Conservation (phyloP, 2,329 filamentous ascomycete species). For the Aschersonia sp. region DNA sequence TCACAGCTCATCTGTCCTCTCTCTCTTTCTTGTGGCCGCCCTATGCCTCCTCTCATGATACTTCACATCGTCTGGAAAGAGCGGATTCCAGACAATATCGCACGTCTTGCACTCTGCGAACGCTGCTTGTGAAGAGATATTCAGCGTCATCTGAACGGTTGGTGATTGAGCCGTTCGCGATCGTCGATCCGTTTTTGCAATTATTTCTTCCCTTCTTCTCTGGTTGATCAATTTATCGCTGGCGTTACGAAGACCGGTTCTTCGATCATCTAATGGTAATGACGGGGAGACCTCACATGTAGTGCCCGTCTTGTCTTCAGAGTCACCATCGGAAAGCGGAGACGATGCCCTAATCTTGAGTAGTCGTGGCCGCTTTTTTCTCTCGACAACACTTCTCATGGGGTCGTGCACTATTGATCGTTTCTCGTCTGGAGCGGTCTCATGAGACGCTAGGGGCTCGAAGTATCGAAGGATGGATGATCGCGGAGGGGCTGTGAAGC, state of each 20-base stretch:
- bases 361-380: slow-evolving; percentile 12
- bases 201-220: neutral
- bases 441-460: slow-evolving; percentile 14
- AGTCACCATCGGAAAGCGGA: slow-evolving; percentile 4
- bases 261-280: neutral
- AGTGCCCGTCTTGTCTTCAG: slow-evolving; percentile 2
- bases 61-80: slow-evolving; percentile 27
- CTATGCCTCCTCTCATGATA: slow-evolving; percentile 25
- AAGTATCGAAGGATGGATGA: slow-evolving; percentile 27
- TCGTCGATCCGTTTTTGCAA: slow-evolving; percentile 1
- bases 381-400: slow-evolving; percentile 1
- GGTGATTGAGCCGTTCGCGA: slow-evolving; percentile 3
- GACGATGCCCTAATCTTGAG: slow-evolving; percentile 13
- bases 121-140: slow-evolving; percentile 24
- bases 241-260: neutral
- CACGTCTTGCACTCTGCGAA: slow-evolving; percentile 29
- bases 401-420: neutral
- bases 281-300: neutral
- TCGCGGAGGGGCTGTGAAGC: slow-evolving; percentile 2
- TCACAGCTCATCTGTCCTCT: slow-evolving; percentile 6
- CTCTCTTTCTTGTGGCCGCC: slow-evolving; percentile 13
- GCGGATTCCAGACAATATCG: slow-evolving; percentile 28
- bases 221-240: neutral
- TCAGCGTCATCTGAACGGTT: slow-evolving; percentile 27
- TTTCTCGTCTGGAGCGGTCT: neutral